Conservation (phyloP, 2,329 filamentous ascomycete species). For the Pezicula radicicola region DNA sequence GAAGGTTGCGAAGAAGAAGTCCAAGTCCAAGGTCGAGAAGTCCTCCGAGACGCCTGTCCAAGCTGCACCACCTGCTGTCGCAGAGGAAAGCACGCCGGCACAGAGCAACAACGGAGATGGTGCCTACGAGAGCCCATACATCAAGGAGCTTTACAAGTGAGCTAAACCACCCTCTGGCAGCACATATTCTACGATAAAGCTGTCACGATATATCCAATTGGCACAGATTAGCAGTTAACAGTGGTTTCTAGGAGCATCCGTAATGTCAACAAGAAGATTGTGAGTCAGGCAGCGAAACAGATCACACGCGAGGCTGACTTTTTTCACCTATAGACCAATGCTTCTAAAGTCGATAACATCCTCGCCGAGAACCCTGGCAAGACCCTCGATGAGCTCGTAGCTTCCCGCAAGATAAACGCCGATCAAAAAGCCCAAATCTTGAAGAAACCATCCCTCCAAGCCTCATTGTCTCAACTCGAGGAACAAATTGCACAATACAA, state of each 20-base stretch:
- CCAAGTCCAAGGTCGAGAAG: slow-evolving; percentile 48
- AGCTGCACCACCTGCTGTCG: slow-evolving; percentile 42
- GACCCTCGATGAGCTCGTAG: slow-evolving; percentile 70
- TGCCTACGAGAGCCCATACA: slow-evolving; percentile 68
- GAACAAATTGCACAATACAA: slow-evolving; percentile 73
- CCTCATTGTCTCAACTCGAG: slow-evolving; percentile 66
- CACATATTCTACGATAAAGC: neutral
- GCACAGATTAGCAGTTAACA: slow-evolving; percentile 6
- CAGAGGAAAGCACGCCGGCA: slow-evolving; percentile 43
- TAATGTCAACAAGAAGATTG: slow-evolving; percentile 91
- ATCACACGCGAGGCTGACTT: slow-evolving; percentile 12
- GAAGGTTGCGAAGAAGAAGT: slow-evolving; percentile 70
- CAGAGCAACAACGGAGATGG: slow-evolving; percentile 45
- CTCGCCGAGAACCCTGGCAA: slow-evolving; percentile 67
- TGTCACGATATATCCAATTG: slow-evolving; percentile 6
- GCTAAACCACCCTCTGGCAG: slow-evolving; percentile 25
- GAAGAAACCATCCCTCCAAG: slow-evolving; percentile 72
- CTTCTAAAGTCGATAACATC: slow-evolving; percentile 68
- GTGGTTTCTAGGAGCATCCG: slow-evolving; percentile 70
- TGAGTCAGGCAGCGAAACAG: slow-evolving; percentile 43
- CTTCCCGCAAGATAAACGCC: slow-evolving; percentile 70
- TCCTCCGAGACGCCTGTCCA: slow-evolving; percentile 51
- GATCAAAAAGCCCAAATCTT: slow-evolving; percentile 76
- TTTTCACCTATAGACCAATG: slow-evolving; percentile 52
- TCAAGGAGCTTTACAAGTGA: slow-evolving; percentile 90